Percentiles rank a stretch among this genome's conserved stretches.
Conservation (phyloP, 73 alveolate species). For the Paramecium biaurelia region DNA sequence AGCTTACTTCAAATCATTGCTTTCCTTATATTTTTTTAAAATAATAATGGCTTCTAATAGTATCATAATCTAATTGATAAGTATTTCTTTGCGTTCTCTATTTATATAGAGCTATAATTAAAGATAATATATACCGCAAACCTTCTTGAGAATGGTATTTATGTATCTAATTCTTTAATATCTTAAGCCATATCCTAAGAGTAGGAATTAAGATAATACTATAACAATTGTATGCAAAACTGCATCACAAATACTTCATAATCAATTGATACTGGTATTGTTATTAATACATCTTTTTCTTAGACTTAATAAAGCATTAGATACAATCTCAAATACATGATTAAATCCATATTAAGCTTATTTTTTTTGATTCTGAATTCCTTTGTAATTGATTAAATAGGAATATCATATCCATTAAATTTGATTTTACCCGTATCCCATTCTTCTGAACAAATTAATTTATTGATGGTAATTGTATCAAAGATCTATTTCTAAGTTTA, state of each 20-base stretch:
- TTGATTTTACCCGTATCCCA: constrained; percentile 44
- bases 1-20: background rate
- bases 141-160: background rate
- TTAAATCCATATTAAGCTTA: constrained; percentile 25
- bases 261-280: constrained; percentile 47
- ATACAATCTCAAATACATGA: constrained; percentile 59
- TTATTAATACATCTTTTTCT: background rate
- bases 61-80: constrained; percentile 6
- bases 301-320: constrained; percentile 43
- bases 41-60: constrained; percentile 1
- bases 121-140: background rate
- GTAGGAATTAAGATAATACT: constrained; percentile 2
- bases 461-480: constrained; percentile 38
- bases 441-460: constrained; percentile 8
- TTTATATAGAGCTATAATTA: background rate
- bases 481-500: background rate
- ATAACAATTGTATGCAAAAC: constrained; percentile 25
- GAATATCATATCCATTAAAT: constrained; percentile 25
- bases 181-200: background rate
- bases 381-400: constrained; percentile 29
- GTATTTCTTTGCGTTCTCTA: constrained; percentile 37
- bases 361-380: constrained; percentile 54
- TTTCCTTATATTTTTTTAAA: background rate
- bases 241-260: constrained; percentile 56
- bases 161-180: background rate